Percentiles rank a stretch among this genome's conserved stretches.
These are phyloP conservation scores for Cladosporium sphaerospermum DNA, from an alignment of 2,329 filamentous ascomycete genomes.

Conservation along the genomic window DNA sequence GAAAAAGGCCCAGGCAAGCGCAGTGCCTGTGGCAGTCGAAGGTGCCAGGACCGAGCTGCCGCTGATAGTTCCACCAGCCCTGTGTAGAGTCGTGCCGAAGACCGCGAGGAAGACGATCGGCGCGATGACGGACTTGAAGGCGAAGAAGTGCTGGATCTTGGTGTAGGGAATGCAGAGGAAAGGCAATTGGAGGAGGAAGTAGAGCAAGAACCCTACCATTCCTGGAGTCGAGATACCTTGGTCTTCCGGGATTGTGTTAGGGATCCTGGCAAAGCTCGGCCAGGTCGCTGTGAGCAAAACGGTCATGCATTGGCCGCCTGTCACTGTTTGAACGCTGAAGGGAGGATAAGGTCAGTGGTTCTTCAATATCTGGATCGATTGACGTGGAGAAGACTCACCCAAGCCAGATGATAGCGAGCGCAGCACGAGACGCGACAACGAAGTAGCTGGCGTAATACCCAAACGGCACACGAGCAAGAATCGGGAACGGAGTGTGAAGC, in stretches of 20 bases:
- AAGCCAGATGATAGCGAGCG: conserved; percentile 29
- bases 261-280: conserved; percentile 49
- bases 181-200: conserved; percentile 49
- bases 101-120: conserved; percentile 29
- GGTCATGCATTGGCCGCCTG: conserved; percentile 22
- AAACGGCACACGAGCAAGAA: conserved; percentile 49
- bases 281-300: conserved; percentile 42
- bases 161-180: conserved; percentile 50
- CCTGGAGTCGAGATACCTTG: conserved; percentile 51
- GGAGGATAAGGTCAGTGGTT: not conserved
- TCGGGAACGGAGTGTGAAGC: conserved; percentile 51
- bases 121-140: conserved; percentile 38
- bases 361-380: not conserved
- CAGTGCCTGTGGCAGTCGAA: conserved; percentile 11
- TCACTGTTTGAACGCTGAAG: conserved; percentile 23
- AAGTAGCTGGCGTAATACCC: conserved; percentile 47
- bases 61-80: conserved; percentile 25
- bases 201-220: conserved; percentile 52
- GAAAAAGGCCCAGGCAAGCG: conserved; percentile 26
- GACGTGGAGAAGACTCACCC: conserved; percentile 11
- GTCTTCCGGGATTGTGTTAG: conserved; percentile 44
- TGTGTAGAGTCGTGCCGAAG: conserved; percentile 26
- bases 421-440: conserved; percentile 24
- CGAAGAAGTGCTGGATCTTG: conserved; percentile 27
- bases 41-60: conserved; percentile 25